Percentiles rank a stretch among this genome's conserved stretches.
Conservation (phyloP, 2,329 filamentous ascomycete species). For the Diaporthe citriasiana region DNA sequence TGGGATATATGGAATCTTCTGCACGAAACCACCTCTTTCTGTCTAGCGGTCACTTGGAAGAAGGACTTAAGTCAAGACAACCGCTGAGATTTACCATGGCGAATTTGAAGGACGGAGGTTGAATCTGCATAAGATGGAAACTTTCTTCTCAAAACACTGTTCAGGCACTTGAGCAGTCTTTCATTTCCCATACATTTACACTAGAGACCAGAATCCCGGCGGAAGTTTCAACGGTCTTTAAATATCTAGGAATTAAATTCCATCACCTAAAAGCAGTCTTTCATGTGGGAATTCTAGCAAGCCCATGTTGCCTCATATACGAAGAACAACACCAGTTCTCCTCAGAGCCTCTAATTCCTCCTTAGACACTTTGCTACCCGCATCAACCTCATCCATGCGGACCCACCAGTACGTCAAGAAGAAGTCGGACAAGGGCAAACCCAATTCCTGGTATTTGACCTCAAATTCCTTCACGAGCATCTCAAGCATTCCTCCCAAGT, state of each 20-base stretch:
- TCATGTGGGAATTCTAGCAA: too few relatives aligned
- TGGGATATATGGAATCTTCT: conserved; percentile 29
- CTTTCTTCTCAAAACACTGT: background rate
- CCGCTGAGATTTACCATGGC: too few relatives aligned
- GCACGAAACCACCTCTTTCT: background rate
- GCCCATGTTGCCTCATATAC: too few relatives aligned
- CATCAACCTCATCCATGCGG: background rate
- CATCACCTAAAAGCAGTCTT: background rate
- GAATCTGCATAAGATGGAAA: background rate
- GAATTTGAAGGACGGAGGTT: background rate
- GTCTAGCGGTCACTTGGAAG: background rate
- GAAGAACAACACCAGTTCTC: background rate
- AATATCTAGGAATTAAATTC: background rate
- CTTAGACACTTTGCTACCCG: background rate
- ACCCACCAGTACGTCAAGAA: conserved; percentile 1
- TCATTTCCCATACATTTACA: background rate
- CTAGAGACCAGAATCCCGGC: background rate
- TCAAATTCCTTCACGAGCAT: background rate
- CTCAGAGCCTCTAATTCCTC: conserved; percentile 1
- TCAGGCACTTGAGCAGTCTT: background rate
- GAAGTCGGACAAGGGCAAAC: background rate
- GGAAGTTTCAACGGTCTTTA: background rate
- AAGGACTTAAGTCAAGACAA: background rate
- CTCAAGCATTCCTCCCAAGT: background rate
- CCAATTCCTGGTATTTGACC: background rate